A percentile compares a stretch with the other conserved stretches of the same genome.
phyloP scores from a whole-genome alignment of 495 filamentous ascomycete species.

The Echria macrotheca region DNA sequence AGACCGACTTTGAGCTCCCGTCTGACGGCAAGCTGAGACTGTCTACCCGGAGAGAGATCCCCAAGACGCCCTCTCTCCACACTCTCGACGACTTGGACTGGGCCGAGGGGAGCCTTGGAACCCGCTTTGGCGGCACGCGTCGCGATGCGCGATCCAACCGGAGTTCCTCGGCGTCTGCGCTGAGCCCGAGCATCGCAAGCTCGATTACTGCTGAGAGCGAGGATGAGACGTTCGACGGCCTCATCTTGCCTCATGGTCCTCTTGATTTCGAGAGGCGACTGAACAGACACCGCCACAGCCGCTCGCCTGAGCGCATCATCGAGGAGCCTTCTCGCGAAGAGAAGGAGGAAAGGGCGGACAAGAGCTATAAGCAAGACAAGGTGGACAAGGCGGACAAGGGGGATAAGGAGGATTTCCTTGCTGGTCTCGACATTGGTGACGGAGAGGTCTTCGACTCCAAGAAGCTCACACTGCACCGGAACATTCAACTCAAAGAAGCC shows the following conservation, averaged over 20 bases:
- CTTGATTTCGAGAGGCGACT: constrained; percentile 74
- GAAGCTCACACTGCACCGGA: constrained; percentile 85
- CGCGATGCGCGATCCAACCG: constrained; percentile 70
- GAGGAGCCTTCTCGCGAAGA: constrained; percentile 28
- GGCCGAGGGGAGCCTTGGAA: constrained; percentile 88
- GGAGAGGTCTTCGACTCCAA: constrained; percentile 72
- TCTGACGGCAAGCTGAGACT: constrained; percentile 54
- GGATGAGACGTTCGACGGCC: constrained; percentile 80
- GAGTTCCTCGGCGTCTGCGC: constrained; percentile 78
- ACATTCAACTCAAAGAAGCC: constrained; percentile 76
- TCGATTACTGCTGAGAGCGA: constrained; percentile 91
- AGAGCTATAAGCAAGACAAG: constrained; percentile 61
- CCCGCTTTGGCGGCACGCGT: constrained; percentile 77
- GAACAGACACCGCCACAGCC: constrained; percentile 58
- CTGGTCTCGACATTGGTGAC: constrained; percentile 80
- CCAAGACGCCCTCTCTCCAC: constrained; percentile 50
- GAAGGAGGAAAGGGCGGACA: constrained; percentile 36
- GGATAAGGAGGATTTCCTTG: constrained; percentile 76
- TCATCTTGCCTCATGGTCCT: constrained; percentile 76
- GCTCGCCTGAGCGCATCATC: constrained; percentile 36
- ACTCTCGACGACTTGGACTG: constrained; percentile 80
- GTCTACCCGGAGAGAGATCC: constrained; percentile 51
- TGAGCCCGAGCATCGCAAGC: constrained; percentile 88
- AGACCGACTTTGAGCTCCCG: constrained; percentile 73
- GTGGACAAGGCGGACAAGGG: constrained; percentile 74